Evolutionary conservation across 2,329 filamentous ascomycete species (phyloP).

Genomic region (Alternaria longipes): DNA sequence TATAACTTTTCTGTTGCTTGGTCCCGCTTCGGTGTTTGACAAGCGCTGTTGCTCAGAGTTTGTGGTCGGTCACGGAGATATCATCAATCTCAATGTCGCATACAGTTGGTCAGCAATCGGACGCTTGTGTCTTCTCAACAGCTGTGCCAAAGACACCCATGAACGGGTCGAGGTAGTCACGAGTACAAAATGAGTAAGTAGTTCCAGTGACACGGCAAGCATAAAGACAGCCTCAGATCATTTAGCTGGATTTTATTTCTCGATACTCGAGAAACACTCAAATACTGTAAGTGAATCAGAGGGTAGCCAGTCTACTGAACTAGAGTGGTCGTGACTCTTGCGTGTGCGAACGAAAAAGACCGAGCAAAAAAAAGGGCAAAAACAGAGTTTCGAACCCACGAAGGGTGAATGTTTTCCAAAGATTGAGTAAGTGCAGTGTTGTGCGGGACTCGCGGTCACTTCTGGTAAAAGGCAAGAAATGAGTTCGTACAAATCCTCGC

Average conservation of each 20-base stretch:
- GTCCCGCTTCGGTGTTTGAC: not conserved
- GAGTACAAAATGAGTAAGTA: not conserved
- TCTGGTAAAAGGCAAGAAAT: constrained; percentile 85
- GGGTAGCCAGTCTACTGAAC: not conserved
- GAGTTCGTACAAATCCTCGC: constrained; percentile 76
- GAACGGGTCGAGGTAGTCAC: not conserved
- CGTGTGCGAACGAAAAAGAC: not conserved
- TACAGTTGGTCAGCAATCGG: not conserved
- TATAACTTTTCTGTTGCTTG: not conserved
- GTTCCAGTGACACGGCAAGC: not conserved
- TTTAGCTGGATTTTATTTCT: not conserved
- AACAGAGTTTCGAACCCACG: constrained; percentile 57
- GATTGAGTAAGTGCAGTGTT: constrained; percentile 66
- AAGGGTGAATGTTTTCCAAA: constrained; percentile 58
- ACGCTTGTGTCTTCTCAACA: not conserved
- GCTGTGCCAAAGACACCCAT: not conserved
- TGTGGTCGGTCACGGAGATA: not conserved
- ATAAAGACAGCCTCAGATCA: not conserved
- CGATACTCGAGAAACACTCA: too few relatives aligned
- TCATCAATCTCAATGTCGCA: not conserved
- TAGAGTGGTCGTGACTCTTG: not conserved
- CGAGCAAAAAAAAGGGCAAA: constrained; percentile 30
- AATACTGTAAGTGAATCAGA: too few relatives aligned
- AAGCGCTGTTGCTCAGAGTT: not conserved
- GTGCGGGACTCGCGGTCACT: constrained; percentile 74